Evolutionary conservation across 345 rosid genomes (phyloP), one percentile per base, ranked within the genome.

Genomic region (Bruguiera sexangula): DNA sequence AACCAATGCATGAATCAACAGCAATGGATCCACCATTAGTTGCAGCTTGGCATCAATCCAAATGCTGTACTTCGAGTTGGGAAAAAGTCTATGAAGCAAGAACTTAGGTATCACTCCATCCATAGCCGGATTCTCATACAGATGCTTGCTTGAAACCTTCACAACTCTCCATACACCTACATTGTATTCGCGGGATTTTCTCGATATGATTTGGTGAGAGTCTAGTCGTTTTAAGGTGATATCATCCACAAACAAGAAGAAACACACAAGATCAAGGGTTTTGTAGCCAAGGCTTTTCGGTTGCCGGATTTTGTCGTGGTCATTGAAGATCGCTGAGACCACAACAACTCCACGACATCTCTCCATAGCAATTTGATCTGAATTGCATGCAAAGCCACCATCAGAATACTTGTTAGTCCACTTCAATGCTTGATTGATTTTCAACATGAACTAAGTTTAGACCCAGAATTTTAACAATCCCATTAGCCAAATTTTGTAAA

Each of bases 41-140:
- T 89, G 98, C 63, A 94, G 77, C 84, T 94, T 94, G 0, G 98
- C 98, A 34, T 94, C 98, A 0, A 89, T 53, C 98, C 97, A 94
- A 50, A 94, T 73, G 80, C 98, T 94, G 63, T 85, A 91, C 81
- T 88, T 88, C 0, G 97, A 76, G 72, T 86, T 88, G 0, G 97
- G 91, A 68, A 94, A 94, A 39, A 91, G 81, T 75, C 98, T 84
- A 60, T 94, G 98, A 59, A 82, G 82, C 7, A 94, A 67, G 72
- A 88, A 84, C 65, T 94, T 94, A 11, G 97, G 96, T 68, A 94
- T 85, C 72, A 85, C 87, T 10, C 98, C 98, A 8, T 91, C 89
- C 98, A 94, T 94, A 2, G 96, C 93, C 1, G 98, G 95, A 72
- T 85, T 87, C 11, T 65, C 70, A 22, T 94, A 91, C 34, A 88